Conservation (phyloP, 345 rosid genomes). For the Ailanthus altissimus region DNA sequence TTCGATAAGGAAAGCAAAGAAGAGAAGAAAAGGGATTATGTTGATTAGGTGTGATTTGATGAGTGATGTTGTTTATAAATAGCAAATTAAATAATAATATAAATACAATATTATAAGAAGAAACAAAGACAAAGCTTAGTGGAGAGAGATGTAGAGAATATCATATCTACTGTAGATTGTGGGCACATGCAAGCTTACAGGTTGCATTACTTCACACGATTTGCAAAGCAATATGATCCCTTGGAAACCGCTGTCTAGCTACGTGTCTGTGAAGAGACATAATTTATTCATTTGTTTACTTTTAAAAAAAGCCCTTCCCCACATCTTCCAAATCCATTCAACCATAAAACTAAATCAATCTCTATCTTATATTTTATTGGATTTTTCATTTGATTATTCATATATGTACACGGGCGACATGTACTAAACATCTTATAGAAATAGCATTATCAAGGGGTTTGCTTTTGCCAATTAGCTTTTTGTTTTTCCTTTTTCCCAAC, state of each 20-base stretch:
- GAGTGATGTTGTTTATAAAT: slow-evolving; percentile 28
- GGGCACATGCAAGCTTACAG: slow-evolving; percentile 48
- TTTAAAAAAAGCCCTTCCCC: neutral
- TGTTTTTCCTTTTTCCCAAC: neutral
- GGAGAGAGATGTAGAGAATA: slow-evolving; percentile 48
- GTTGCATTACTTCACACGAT: slow-evolving; percentile 35
- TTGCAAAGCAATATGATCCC: slow-evolving; percentile 32
- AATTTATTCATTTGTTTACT: too few species aligned
- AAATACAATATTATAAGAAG: slow-evolving; percentile 29
- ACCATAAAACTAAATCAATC: slow-evolving; percentile 28
- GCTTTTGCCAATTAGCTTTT: neutral
- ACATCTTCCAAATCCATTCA: slow-evolving; percentile 16
- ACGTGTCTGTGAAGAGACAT: slow-evolving; percentile 4
- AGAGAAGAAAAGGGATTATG: slow-evolving; percentile 38
- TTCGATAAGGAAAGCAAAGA: slow-evolving; percentile 19
- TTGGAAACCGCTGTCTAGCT: slow-evolving; percentile 20
- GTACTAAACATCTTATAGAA: slow-evolving; percentile 14
- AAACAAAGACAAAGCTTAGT: slow-evolving; percentile 54
- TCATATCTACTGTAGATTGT: slow-evolving; percentile 63
- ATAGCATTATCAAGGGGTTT: neutral
- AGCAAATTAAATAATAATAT: slow-evolving; percentile 28
- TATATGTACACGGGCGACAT: slow-evolving; percentile 26
- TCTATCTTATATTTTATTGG: slow-evolving; percentile 31
- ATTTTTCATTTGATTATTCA: slow-evolving; percentile 17
- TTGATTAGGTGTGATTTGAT: slow-evolving; percentile 54